Evolutionary conservation across 306 rosid species (phyloP).

Genomic region (Cucurbita maxima): DNA sequence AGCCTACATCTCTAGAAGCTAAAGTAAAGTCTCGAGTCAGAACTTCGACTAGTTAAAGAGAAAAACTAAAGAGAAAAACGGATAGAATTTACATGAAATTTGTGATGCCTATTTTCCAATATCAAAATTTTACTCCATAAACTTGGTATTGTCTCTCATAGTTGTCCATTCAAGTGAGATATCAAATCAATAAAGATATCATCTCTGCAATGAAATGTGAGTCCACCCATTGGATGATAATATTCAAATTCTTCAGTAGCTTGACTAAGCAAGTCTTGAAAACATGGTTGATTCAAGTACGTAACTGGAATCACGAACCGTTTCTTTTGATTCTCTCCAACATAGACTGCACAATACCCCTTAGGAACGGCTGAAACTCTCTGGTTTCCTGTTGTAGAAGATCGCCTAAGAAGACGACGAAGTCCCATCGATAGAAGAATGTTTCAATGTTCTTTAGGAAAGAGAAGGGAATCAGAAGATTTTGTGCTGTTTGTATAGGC

Average conservation of each 20-base stretch:
- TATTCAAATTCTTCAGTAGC: slow-evolving; percentile 28
- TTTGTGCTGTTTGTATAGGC: neutral
- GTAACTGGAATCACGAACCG: slow-evolving; percentile 21
- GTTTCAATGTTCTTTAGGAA: neutral
- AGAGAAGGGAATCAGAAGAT: neutral
- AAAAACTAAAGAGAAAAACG: neutral
- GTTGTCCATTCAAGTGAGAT: neutral
- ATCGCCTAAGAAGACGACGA: neutral
- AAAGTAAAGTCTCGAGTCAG: neutral
- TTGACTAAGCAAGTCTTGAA: slow-evolving; percentile 16
- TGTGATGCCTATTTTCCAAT: too few relatives aligned
- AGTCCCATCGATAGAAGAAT: neutral
- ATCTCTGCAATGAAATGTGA: neutral
- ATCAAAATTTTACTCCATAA: neutral
- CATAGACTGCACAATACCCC: slow-evolving; percentile 25
- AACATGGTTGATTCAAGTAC: slow-evolving; percentile 27
- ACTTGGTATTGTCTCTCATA: neutral
- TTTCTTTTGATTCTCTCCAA: slow-evolving; percentile 28
- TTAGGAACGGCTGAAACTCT: neutral
- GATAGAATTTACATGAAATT: too few relatives aligned
- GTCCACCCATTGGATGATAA: neutral
- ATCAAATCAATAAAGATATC: slow-evolving; percentile 1
- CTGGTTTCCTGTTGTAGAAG: neutral
- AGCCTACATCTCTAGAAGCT: neutral
- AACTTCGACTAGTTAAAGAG: neutral